Conservation (phyloP, 768 basidiomycete genomes). For the Lentinus brumalis region DNA sequence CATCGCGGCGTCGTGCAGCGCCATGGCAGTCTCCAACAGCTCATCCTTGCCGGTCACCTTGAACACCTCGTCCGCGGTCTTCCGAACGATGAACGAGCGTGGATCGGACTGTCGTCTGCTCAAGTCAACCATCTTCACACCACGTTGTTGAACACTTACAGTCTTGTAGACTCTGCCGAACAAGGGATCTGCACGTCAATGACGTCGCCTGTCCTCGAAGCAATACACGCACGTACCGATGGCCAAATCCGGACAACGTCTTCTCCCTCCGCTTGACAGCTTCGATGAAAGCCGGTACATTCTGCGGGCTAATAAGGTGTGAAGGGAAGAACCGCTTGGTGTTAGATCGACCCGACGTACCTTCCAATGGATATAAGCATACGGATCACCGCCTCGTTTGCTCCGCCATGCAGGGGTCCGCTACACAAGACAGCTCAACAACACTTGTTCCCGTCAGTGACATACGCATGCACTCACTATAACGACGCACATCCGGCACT, state of each 20-base stretch:
- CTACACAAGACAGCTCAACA: slow-evolving; percentile 35
- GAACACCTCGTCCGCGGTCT: slow-evolving; percentile 92
- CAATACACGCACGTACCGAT: slow-evolving; percentile 51
- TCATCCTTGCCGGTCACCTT: slow-evolving; percentile 87
- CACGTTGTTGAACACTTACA: slow-evolving; percentile 36
- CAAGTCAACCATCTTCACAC: background rate
- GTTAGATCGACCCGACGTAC: slow-evolving; percentile 42
- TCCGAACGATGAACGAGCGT: slow-evolving; percentile 86
- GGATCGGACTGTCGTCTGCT: slow-evolving; percentile 72
- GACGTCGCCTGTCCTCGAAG: background rate
- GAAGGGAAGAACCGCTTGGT: background rate
- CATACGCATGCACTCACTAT: slow-evolving; percentile 85
- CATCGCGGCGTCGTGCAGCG: slow-evolving; percentile 84
- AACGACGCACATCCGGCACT: background rate
- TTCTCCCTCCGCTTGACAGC: slow-evolving; percentile 88
- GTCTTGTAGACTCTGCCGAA: slow-evolving; percentile 68
- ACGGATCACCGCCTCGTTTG: slow-evolving; percentile 92
- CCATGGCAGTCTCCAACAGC: slow-evolving; percentile 87
- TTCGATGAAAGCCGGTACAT: slow-evolving; percentile 83
- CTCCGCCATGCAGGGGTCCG: slow-evolving; percentile 81
- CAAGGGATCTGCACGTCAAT: background rate
- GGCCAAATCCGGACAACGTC: slow-evolving; percentile 89
- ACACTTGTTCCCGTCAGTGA: slow-evolving; percentile 47
- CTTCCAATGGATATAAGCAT: slow-evolving; percentile 90
- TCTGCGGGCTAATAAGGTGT: slow-evolving; percentile 57